Evolutionary conservation across 2,329 filamentous ascomycete species (phyloP).

Genomic region (Colletotrichum sp.): DNA sequence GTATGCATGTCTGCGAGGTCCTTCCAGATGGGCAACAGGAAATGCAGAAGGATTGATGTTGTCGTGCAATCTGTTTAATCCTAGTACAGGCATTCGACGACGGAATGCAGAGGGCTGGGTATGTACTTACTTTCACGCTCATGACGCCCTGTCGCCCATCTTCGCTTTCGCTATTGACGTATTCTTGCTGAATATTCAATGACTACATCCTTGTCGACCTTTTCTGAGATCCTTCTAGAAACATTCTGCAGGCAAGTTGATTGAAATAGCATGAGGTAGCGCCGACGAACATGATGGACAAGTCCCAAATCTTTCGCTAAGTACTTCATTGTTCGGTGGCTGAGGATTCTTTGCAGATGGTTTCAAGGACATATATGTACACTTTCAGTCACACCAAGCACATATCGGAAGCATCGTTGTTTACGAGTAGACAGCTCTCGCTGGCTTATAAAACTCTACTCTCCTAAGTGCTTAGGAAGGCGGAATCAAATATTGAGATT

Average conservation of each 20-base stretch:
- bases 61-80: neutral
- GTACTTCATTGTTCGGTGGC: too few species aligned
- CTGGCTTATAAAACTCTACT: neutral
- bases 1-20: neutral
- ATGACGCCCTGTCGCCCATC: neutral
- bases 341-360: neutral
- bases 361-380: too few species aligned
- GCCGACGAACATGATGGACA: neutral
- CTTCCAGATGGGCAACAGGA: neutral
- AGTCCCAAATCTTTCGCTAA: rapidly evolving
- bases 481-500: too few species aligned
- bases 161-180: neutral
- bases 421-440: too few species aligned
- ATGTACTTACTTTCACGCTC: rapidly evolving
- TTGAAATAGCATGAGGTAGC: neutral
- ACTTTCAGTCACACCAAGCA: too few species aligned
- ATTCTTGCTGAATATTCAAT: neutral
- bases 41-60: rapidly evolving
- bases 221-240: rapidly evolving
- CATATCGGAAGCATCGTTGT: too few species aligned
- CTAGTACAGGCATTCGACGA: neutral
- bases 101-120: rapidly evolving
- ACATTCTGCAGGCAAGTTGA: rapidly evolving
- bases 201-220: neutral
- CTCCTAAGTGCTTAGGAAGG: too few species aligned